phyloP scores from a whole-genome alignment of 495 filamentous ascomycete genomes.

The Filosporella fistucella region DNA sequence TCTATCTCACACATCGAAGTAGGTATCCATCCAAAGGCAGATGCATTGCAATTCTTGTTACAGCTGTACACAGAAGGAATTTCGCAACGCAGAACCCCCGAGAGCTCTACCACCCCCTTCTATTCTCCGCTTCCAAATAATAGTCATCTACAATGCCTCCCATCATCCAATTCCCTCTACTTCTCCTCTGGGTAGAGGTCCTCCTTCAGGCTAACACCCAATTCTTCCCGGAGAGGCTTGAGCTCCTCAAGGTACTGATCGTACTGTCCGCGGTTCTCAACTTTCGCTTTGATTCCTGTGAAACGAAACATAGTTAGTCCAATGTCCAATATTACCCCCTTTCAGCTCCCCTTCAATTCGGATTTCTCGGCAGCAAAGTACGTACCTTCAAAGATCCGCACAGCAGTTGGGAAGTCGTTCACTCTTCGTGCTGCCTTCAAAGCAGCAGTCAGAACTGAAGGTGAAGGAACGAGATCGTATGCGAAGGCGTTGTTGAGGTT shows the following conservation, averaged over 20 bases:
- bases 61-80: slow-evolving; percentile 23
- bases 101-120: slow-evolving; percentile 9
- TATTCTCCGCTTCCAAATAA: slow-evolving; percentile 9
- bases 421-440: slow-evolving; percentile 89
- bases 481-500: slow-evolving; percentile 99
- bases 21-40: slow-evolving; percentile 4
- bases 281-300: slow-evolving; percentile 96
- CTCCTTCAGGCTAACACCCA: slow-evolving; percentile 89
- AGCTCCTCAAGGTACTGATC: slow-evolving; percentile 95
- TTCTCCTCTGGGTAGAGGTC: slow-evolving; percentile 78
- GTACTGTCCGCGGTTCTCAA: slow-evolving; percentile 97
- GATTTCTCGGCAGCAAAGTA: neutral
- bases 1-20: no score
- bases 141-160: slow-evolving; percentile 17
- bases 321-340: neutral
- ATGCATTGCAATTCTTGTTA: slow-evolving; percentile 26
- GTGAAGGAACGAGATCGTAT: slow-evolving; percentile 97
- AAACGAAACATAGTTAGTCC: slow-evolving; percentile 4
- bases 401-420: slow-evolving; percentile 97
- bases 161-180: slow-evolving; percentile 15
- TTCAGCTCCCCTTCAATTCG: neutral
- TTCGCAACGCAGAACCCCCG: slow-evolving; percentile 14
- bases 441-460: slow-evolving; percentile 86
- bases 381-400: slow-evolving; percentile 95
- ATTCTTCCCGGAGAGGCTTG: slow-evolving; percentile 85